Base-by-base conservation (phyloP, 768 basidiomycete genomes). In the Cystoderma amianthinum region DNA sequence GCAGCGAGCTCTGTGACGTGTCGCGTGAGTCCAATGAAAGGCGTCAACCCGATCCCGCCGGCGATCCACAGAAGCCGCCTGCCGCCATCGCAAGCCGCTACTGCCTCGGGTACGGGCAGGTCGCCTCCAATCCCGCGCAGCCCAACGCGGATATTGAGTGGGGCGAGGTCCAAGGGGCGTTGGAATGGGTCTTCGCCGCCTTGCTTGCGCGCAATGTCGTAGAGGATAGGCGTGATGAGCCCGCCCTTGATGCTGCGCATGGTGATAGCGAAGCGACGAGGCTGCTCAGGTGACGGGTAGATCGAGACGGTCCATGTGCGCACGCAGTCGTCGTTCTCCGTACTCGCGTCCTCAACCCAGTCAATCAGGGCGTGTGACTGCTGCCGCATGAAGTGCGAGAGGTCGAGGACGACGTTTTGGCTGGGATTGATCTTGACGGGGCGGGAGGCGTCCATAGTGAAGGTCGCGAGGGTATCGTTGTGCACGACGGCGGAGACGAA, bases 241-340 rank as follows among this genome's bases (percentile, higher is more conserved):
- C 44, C 44, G 20, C 44, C 44, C 10, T 21, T 4, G 12, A 41
- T 45, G 15, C 9, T 24, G 3, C 44, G 44, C 39, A 45, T 41
- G 7, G 44, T 45, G 7, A 45, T 40, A 1, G 39, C 34, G 15
- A 45, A 45, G 16, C 12, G 4, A 4, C 23, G 4, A 12, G 44
- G 38, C 3, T 16, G 12, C 4, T 40, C 30, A 6, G 24, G n/a
- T 5, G 38, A 41, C 4, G 38, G 39, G 13, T 24, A 25, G 5
- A 33, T 21, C 2, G 44, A 45, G 10, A 45, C 44, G 11, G 44
- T 45, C 44, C 44, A 45, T 9, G 44, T 45, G 5, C 44, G 44
- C 13, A 45, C 39, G 32, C 44, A 41, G 24, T 45, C 39, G 32
- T 45, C 44, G 32, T 45, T 45, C 17, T 21, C 30, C 3, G 38